These are phyloP conservation scores for Lasiodiplodia hormozganensis DNA, from an alignment of 2,329 filamentous ascomycete genomes.

Conservation along the genomic window DNA sequence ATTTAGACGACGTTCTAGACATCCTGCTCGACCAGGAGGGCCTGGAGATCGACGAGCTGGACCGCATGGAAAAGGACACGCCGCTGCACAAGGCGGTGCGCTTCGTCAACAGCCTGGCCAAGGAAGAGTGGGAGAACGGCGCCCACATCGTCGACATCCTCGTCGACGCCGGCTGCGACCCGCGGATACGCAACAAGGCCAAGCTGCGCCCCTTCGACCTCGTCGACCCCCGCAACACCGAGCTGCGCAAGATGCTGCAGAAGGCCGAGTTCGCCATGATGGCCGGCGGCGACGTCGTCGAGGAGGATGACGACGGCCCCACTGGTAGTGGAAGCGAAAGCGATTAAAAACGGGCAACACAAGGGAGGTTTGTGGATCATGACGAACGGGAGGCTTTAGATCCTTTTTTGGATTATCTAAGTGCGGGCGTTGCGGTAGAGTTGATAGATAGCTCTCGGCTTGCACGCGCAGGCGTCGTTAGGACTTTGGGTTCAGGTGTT, in stretches of 20 bases:
- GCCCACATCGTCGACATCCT: conserved; percentile 76
- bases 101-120: conserved; percentile 73
- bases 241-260: conserved; percentile 68
- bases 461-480: conserved; percentile 7
- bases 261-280: conserved; percentile 71
- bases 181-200: conserved; percentile 72
- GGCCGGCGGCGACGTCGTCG: conserved; percentile 56
- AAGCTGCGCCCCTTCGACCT: conserved; percentile 75
- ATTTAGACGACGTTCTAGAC: conserved; percentile 78
- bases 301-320: conserved; percentile 54
- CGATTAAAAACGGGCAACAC: conserved; percentile 35
- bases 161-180: conserved; percentile 77
- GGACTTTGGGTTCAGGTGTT: conserved; percentile 10
- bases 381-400: conserved; percentile 18
- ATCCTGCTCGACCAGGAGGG: conserved; percentile 81
- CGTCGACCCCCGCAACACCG: conserved; percentile 72
- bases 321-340: conserved; percentile 58
- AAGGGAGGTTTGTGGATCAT: no score
- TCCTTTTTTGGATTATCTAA: conserved; percentile 13
- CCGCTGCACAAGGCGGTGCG: conserved; percentile 80
- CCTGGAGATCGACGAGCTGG: conserved; percentile 83
- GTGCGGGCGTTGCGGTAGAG: conserved; percentile 21
- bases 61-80: conserved; percentile 75
- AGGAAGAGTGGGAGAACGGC: conserved; percentile 68
- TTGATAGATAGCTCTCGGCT: conserved; percentile 16